Conservation (phyloP, 192 early-diverging fungal species). For the Obelidium mucronatum region DNA sequence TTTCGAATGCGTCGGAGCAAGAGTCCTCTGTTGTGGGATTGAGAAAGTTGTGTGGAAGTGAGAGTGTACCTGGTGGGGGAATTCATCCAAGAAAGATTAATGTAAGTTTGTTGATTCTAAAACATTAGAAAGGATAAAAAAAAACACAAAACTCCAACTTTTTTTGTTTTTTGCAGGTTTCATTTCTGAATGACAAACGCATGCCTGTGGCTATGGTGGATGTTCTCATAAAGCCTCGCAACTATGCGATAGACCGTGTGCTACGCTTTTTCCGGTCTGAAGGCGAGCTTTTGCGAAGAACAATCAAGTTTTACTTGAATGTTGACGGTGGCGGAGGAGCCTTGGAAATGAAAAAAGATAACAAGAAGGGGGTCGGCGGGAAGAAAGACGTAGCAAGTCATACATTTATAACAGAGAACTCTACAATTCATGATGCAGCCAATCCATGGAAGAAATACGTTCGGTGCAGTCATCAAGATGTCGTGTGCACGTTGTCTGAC, state of each 20-base stretch:
- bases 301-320: conserved; percentile 34
- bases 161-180: conserved; percentile 25
- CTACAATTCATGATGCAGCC: conserved; percentile 37
- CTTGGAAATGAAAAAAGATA: background rate
- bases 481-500: conserved; percentile 46
- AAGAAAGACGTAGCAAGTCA: background rate
- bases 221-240: conserved; percentile 36
- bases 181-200: conserved; percentile 37
- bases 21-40: conserved; percentile 12
- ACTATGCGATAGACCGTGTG: conserved; percentile 39
- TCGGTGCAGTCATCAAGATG: conserved; percentile 50
- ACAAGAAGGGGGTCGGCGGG: too few species aligned
- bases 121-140: background rate
- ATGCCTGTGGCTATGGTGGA: conserved; percentile 39
- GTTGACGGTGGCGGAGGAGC: background rate
- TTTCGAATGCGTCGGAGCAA: conserved; percentile 20
- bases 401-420: conserved; percentile 1
- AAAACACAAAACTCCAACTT: too few species aligned
- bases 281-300: conserved; percentile 49
- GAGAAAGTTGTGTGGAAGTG: conserved; percentile 8
- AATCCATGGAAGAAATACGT: conserved; percentile 48
- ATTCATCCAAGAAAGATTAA: conserved; percentile 29
- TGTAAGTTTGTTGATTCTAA: conserved; percentile 2
- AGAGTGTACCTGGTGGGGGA: conserved; percentile 21
- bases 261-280: conserved; percentile 53